Evolutionary conservation across 1,284 basidiomycete genomes (phyloP), one percentile per base, ranked within the genome.

Genomic region (Xerocomus amazonicus): DNA sequence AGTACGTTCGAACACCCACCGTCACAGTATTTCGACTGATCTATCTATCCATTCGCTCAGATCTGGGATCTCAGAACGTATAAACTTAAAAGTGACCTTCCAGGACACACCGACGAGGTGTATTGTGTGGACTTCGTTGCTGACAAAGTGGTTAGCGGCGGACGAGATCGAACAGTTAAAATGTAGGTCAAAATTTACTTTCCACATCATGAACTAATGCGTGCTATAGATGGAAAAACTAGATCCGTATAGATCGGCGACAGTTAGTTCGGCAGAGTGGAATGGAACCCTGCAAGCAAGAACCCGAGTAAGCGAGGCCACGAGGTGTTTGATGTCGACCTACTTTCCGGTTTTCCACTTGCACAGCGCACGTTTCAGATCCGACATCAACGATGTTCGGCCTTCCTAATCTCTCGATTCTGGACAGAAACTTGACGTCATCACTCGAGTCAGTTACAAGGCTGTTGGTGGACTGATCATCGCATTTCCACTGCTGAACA

Each of bases 81-180:
- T 71, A 97, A 97, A 70, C 86, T 98, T 57, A 87, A 92, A 62
- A 84, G 82, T 3, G 96, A 99, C 68, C 79, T 99, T 23, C 92
- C 95, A 0, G 97, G 96, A 3, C 97, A 99, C 65, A 90, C 89
- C 0, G 96, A 99, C 63, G 97, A 99, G 68, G 96, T 99, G 26
- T 98, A 98, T 72, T 99, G 96, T 63, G 96, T 99, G 17, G 94
- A 97, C 68, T 97, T 96, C 65, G 92, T 97, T 1, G 96, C 94
- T 1, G 96, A 99, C 73, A 98, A 98, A 69, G 83, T 98, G 29
- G 94, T 97, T 54, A 96, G 92, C 66, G 97, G 95, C 12, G 96
- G 97, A 31, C 71, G 81, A 33, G 87, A 90, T 67, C 73, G 77
- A 41, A 80, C 76, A 17, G 76, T 90, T 2, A 90, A 90, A 69